Conservation (phyloP, 2,329 filamentous ascomycete species). For the Magnaporthiopsis poae region DNA sequence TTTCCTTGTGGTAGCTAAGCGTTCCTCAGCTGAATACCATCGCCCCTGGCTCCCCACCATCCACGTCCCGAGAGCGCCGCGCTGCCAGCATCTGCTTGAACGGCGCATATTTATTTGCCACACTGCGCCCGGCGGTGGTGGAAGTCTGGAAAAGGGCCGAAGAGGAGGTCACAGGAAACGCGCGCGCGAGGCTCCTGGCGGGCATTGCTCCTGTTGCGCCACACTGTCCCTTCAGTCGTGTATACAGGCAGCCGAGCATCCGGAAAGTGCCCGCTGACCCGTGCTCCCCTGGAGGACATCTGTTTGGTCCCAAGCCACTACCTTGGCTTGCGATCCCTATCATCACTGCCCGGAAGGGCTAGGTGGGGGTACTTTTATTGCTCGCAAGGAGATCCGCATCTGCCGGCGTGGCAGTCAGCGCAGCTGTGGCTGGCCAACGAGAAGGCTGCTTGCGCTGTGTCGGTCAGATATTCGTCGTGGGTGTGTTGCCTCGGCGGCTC, state of each 20-base stretch:
- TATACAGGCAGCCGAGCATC: too few species aligned
- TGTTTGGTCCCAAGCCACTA: not conserved
- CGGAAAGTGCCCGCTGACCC: too few species aligned
- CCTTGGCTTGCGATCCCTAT: not conserved
- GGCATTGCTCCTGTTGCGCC: not conserved
- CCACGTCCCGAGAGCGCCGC: too few species aligned
- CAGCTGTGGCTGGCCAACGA: not conserved
- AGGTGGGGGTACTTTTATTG: not conserved
- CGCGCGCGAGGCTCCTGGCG: not conserved
- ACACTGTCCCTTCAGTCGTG: not conserved
- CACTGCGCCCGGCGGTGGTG: not conserved
- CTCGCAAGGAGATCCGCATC: not conserved
- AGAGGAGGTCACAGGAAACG: not conserved
- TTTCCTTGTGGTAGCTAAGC: not conserved
- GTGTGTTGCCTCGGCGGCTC: not conserved
- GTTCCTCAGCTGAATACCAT: not conserved
- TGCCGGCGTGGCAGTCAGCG: not conserved
- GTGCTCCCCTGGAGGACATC: too few species aligned
- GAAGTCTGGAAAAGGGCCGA: not conserved
- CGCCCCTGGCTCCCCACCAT: not conserved
- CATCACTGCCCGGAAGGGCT: not conserved
- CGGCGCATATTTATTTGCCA: not conserved
- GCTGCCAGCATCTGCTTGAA: not conserved
- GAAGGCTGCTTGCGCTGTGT: not conserved
- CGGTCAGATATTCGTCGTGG: not conserved